Conservation (phyloP, 23 red algal genomes). For the Gracilariopsis chorda region DNA sequence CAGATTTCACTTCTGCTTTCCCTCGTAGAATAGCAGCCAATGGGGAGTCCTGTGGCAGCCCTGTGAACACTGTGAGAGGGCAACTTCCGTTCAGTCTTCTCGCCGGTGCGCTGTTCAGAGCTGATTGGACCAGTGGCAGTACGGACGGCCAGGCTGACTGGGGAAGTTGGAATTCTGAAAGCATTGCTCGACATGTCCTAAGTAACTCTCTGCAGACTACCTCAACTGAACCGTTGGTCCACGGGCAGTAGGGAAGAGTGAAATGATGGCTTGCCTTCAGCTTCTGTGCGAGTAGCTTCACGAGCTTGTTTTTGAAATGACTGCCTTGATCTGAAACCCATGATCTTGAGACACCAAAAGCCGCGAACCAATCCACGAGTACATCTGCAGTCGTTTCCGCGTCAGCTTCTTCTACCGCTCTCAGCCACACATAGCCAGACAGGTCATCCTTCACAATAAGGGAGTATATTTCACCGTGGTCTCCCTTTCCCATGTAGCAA, state of each 20-base stretch:
- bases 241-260: conserved; percentile 16
- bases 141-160: not conserved
- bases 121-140: conserved; percentile 36
- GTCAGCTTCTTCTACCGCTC: not conserved
- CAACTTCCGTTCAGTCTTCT: not conserved
- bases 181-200: not conserved
- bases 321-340: not conserved
- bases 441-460: conserved; percentile 21
- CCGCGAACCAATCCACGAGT: not conserved
- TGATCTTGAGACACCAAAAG: not conserved
- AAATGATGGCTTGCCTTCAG: not conserved
- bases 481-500: not conserved
- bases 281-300: not conserved
- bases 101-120: conserved; percentile 9
- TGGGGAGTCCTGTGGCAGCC: not conserved
- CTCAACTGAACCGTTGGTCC: conserved; percentile 26
- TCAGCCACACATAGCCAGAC: conserved; percentile 12
- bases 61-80: conserved; percentile 36
- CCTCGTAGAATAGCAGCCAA: not conserved
- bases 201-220: conserved; percentile 18
- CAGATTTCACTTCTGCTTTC: not conserved
- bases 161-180: conserved; percentile 35
- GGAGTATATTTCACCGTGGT: not conserved
- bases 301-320: not conserved
- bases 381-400: not conserved